These are phyloP conservation scores for Hemisphaericaspora xylanilytica DNA, from an alignment of 1,139 yeast genomes.

Conservation along the genomic window DNA sequence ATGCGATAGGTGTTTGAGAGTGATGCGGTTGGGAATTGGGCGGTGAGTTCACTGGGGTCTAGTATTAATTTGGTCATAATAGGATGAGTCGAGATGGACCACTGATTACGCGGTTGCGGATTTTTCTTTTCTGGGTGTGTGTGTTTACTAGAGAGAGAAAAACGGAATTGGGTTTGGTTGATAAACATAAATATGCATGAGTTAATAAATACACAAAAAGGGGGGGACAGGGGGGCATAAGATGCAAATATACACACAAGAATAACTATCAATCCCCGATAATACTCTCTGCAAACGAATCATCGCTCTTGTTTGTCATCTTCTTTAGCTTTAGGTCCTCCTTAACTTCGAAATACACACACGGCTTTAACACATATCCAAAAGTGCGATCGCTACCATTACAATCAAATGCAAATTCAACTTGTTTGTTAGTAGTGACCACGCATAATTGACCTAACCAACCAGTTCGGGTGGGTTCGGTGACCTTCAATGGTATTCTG, in stretches of 20 bases:
- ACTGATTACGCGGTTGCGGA: too few relatives aligned
- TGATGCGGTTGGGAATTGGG: conserved; percentile 24
- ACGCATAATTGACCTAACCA: conserved; percentile 10
- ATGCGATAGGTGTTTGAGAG: conserved; percentile 20
- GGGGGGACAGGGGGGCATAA: too few relatives aligned
- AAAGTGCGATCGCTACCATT: conserved; percentile 6
- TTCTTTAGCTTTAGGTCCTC: conserved; percentile 1
- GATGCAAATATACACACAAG: too few relatives aligned
- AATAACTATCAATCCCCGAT: background rate
- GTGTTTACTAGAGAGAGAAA: too few relatives aligned
- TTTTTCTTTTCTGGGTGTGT: too few relatives aligned
- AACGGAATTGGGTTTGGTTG: too few relatives aligned
- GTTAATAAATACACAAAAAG: too few relatives aligned
- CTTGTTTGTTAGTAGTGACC: conserved; percentile 1
- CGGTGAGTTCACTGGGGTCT: conserved; percentile 24
- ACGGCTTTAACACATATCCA: conserved; percentile 9
- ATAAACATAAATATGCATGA: too few relatives aligned
- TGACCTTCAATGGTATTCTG: conserved; percentile 5
- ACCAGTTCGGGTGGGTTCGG: conserved; percentile 7
- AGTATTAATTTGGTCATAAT: conserved; percentile 32
- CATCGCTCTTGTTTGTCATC: background rate
- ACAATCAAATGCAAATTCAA: conserved; percentile 7
- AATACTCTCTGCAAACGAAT: background rate
- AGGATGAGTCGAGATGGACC: too few relatives aligned
- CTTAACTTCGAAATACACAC: conserved; percentile 6